phyloP scores from a whole-genome alignment of 2,329 filamentous ascomycete species.

The Pseudogymnoascus sp. region DNA sequence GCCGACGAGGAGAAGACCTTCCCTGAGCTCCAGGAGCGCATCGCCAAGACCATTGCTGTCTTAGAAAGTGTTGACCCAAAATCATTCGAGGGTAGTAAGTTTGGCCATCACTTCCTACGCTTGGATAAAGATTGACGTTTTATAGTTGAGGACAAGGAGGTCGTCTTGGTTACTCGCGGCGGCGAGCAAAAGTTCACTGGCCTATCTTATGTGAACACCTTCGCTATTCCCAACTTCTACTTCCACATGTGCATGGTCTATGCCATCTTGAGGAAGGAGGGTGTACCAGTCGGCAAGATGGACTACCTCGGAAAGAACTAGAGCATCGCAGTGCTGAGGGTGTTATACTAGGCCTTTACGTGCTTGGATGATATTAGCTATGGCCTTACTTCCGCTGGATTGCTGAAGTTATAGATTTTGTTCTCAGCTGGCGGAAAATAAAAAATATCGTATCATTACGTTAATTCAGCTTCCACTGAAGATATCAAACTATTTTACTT shows the following conservation, averaged over 20 bases:
- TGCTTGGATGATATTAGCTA: background rate
- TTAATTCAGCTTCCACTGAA: background rate
- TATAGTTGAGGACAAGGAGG: slow-evolving; percentile 33
- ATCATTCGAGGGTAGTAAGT: slow-evolving; percentile 35
- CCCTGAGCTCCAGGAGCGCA: slow-evolving; percentile 40
- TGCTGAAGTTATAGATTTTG: background rate
- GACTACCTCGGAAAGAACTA: slow-evolving; percentile 41
- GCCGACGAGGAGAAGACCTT: slow-evolving; percentile 44
- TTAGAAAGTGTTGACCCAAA: slow-evolving; percentile 39
- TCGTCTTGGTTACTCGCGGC: slow-evolving; percentile 32
- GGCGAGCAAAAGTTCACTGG: slow-evolving; percentile 37
- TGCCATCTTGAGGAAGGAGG: slow-evolving; percentile 53
- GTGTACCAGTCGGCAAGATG: slow-evolving; percentile 55
- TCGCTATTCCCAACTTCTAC: slow-evolving; percentile 54
- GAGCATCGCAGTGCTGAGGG: background rate
- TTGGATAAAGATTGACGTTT: background rate
- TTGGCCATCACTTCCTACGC: background rate
- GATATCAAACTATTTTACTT: background rate
- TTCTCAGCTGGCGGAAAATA: background rate
- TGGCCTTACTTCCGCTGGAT: background rate
- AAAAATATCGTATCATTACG: background rate
- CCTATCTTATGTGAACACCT: slow-evolving; percentile 42
- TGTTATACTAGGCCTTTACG: background rate
- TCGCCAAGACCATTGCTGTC: slow-evolving; percentile 42
- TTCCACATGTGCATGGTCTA: slow-evolving; percentile 59